These are phyloP conservation scores for Talaromyces amestolkiae DNA, from an alignment of 2,329 filamentous ascomycete genomes.

Conservation along the genomic window DNA sequence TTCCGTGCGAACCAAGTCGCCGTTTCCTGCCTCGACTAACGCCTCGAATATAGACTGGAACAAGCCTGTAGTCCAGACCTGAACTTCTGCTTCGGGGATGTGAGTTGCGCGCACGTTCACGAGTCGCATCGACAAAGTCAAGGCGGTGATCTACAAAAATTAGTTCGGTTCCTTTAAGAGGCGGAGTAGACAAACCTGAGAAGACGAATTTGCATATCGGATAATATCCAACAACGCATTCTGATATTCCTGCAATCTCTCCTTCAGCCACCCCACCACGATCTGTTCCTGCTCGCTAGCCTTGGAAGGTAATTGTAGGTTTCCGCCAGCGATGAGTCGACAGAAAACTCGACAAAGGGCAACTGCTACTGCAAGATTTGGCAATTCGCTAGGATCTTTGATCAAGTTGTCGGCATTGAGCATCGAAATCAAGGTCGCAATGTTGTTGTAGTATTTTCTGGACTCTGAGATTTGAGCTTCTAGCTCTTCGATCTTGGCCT, in stretches of 20 bases:
- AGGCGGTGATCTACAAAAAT: constrained; percentile 57
- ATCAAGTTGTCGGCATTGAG: constrained; percentile 43
- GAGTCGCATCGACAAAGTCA: constrained; percentile 79
- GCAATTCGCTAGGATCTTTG: constrained; percentile 50
- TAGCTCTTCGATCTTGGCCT: constrained; percentile 68
- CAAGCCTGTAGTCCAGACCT: constrained; percentile 66
- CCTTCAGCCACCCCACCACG: constrained; percentile 75
- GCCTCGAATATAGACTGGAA: constrained; percentile 64
- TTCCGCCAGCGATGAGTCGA: constrained; percentile 71
- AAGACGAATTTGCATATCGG: constrained; percentile 58
- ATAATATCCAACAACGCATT: constrained; percentile 61
- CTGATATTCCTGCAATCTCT: constrained; percentile 70
- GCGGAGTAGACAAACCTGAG: constrained; percentile 37
- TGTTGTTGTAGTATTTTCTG: constrained; percentile 88
- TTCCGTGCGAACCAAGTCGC: constrained; percentile 62
- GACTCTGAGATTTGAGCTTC: constrained; percentile 82
- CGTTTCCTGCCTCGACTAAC: constrained; percentile 58
- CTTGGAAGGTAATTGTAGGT: constrained; percentile 63
- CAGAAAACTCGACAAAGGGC: constrained; percentile 85
- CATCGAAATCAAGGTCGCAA: constrained; percentile 67
- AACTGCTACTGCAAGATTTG: constrained; percentile 67
- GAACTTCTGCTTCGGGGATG: constrained; percentile 59
- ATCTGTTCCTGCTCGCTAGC: constrained; percentile 70
- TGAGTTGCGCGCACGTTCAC: constrained; percentile 74
- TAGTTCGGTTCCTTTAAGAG: background rate